A percentile compares a stretch with the other conserved stretches of the same genome.
Evolutionary conservation across 2,329 filamentous ascomycete species (phyloP).

Genomic region (Didymella lethalis): DNA sequence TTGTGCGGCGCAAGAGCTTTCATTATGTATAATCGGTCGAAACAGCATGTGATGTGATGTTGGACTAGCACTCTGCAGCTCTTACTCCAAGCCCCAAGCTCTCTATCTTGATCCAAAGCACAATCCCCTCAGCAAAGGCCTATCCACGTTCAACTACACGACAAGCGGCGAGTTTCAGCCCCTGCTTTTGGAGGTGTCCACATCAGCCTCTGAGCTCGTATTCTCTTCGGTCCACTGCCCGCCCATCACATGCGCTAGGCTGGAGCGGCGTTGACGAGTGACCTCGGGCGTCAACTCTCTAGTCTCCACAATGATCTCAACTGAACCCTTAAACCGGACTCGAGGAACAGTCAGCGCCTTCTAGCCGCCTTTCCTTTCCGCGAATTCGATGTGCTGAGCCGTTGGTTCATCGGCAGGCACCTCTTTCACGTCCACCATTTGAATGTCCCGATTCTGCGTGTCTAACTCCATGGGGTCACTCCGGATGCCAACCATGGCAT

Average conservation of each 20-base stretch:
- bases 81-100: not conserved
- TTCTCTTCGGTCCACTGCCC: not conserved
- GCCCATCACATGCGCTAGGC: not conserved
- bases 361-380: constrained; percentile 38
- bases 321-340: not conserved
- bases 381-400: constrained; percentile 36
- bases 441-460: constrained; percentile 23
- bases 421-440: constrained; percentile 39
- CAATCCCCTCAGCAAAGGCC: not conserved
- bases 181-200: too few relatives aligned
- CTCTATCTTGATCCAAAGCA: not conserved
- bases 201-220: too few relatives aligned
- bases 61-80: not conserved
- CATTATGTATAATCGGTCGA: not conserved
- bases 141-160: not conserved
- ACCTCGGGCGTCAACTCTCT: not conserved
- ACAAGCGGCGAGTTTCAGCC: not conserved
- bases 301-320: not conserved
- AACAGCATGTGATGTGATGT: too few relatives aligned
- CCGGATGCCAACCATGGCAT: constrained; percentile 26
- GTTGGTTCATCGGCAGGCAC: constrained; percentile 19
- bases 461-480: constrained; percentile 28
- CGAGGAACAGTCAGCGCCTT: not conserved
- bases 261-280: not conserved
- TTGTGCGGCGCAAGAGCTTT: not conserved